Evolutionary conservation across 2,329 filamentous ascomycete species (phyloP), one percentile per base, ranked within the genome.

Genomic region (Aspergillus pseudoviridinutans): DNA sequence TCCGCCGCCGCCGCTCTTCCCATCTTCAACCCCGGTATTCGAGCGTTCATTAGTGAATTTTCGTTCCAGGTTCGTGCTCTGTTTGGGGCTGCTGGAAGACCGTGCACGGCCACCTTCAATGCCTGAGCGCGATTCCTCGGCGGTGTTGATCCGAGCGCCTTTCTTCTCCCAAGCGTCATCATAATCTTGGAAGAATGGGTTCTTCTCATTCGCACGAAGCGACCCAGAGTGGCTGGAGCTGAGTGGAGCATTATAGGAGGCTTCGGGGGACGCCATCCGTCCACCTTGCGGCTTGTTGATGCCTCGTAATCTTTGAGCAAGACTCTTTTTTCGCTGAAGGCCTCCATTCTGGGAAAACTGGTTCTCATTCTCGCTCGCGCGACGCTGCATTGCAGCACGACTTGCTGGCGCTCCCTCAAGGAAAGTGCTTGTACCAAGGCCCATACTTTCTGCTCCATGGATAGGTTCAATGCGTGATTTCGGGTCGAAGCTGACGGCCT

Each of bases 341-440:
- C 82, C 80, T 8, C 55, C 56, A 29, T 76, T 75, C 20, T 72
- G 59, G 25, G 70, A 60, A 24, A 82, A 75, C 55, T 78, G 70
- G 28, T 70, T 64, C 57, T 83, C 82, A 49, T 88, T 84, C 60
- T 90, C 91, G 32, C 84, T 88, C 67, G 93, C 85, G 51, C 86
- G 86, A 59, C 88, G 86, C 71, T 90, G 85, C 54, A 96, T 90
- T 20, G 89, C 90, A 7, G 87, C 84, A 65, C 87, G 86, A 28
- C 92, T 89, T 28, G 92, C 94, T 14, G 94, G 93, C 1, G 94
- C 89, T 38, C 94, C 94, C 68, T 99, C 94, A 24, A 99, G 78
- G 80, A 97, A 97, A 2, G 94, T 99, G 35, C 92, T 96, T 1
- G 92, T 96, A 54, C 94, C 94, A 7, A 99, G 78, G 9, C 94